Conservation (phyloP, 129 eudicot genomes). For the Pulicaria dysenterica region DNA sequence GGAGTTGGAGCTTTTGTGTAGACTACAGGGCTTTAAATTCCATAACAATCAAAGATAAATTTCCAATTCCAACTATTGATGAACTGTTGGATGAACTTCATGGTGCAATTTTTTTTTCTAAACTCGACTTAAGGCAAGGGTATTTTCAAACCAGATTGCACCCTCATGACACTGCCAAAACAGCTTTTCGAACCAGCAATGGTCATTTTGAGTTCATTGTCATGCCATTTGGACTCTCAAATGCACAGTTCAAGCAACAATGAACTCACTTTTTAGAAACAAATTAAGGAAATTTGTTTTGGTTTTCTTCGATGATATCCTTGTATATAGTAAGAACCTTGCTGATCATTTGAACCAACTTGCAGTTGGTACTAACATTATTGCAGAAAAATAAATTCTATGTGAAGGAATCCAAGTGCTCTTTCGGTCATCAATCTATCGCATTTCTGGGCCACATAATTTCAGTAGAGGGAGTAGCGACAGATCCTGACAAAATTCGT, state of each 20-base stretch:
- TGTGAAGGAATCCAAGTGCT: neutral
- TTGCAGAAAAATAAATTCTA: neutral
- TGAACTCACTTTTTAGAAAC: too few relatives aligned
- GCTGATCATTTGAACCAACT: neutral
- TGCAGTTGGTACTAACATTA: neutral
- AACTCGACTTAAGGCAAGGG: neutral
- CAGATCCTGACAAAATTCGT: neutral
- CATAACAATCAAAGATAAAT: too few relatives aligned
- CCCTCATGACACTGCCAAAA: neutral
- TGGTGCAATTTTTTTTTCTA: neutral
- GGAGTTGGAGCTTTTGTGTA: too few relatives aligned
- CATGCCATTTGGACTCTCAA: neutral
- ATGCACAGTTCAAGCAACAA: neutral
- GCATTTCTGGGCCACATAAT: neutral
- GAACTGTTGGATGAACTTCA: neutral
- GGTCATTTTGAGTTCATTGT: neutral
- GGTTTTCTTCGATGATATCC: conserved; percentile 1
- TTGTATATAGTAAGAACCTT: neutral
- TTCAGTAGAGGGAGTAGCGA: neutral
- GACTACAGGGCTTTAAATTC: too few relatives aligned
- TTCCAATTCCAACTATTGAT: neutral
- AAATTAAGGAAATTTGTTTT: neutral
- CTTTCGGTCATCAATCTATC: neutral
- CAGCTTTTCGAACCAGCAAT: neutral
- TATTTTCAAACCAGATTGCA: neutral